phyloP scores from a whole-genome alignment of 1,284 basidiomycete species.

The Ceratorhiza oryzae-sativae region DNA sequence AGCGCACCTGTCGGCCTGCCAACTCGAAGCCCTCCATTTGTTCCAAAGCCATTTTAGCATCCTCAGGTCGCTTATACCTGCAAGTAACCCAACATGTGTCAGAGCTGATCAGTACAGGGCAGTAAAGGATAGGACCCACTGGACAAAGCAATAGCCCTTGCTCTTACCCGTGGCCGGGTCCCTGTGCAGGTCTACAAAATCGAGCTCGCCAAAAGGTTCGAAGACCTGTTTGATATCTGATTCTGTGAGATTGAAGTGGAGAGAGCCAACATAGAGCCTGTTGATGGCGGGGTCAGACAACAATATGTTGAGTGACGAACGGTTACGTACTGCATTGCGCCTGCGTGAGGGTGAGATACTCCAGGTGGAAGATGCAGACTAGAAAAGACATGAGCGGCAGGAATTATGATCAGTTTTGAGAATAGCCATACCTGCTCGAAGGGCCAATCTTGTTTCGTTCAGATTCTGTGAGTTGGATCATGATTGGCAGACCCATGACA shows the following conservation, averaged over 20 bases:
- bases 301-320: constrained; percentile 46
- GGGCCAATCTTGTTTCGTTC: constrained; percentile 81
- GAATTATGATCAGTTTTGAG: constrained; percentile 41
- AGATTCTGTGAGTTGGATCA: constrained; percentile 94
- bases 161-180: constrained; percentile 92
- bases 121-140: constrained; percentile 61
- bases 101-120: background rate
- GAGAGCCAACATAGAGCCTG: constrained; percentile 94
- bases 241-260: constrained; percentile 95
- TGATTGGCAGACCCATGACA: constrained; percentile 97
- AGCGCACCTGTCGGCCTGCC: constrained; percentile 82
- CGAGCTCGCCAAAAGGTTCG: constrained; percentile 96
- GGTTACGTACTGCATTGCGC: constrained; percentile 74
- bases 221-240: constrained; percentile 98
- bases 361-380: constrained; percentile 80
- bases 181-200: constrained; percentile 96
- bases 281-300: constrained; percentile 23
- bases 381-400: constrained; percentile 41
- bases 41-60: constrained; percentile 95
- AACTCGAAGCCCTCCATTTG: constrained; percentile 99
- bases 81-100: background rate
- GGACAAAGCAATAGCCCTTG: constrained; percentile 98
- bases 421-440: constrained; percentile 81
- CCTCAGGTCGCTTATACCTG: constrained; percentile 86
- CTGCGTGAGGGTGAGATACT: constrained; percentile 69